Evolutionary conservation across 257 asterid species (phyloP), one percentile per base, ranked within the genome.

Genomic region (Ocimum tenuiflorum): DNA sequence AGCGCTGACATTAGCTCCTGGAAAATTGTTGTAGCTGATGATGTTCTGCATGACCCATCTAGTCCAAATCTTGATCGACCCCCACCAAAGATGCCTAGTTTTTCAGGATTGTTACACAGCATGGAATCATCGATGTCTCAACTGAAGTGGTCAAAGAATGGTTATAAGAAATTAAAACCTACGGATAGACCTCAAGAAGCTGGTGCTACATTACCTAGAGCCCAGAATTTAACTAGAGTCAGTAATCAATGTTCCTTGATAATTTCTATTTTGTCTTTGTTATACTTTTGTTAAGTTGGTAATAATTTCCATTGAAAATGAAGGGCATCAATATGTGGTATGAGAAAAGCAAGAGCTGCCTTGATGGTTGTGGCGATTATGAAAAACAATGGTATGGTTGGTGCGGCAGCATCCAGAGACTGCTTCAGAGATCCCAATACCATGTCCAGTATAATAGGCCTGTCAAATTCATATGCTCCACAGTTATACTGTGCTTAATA

Each of bases 381-480:
- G 85, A 83, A 68, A 92, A 87, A 73, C 94, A 86, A 52, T 70
- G 86, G 46, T 66, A 86, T 65, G 91, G 97, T 45, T 86, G 97
- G 97, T 83, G 75, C 60, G 96, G 99, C 63, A 67, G 86, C 53
- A 31, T 87, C 49, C 91, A 81, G 67, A 88, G 99, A 75, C 96
- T 83, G 73, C 79, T 89, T 67, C 99, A 83, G 78, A 87, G 97
- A 75, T 87, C 96, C 50, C 97, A 92, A 74, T 89, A 92, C 75
- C 80, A 80, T 46, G 80, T 89, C 82, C 96, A 83, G 50, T 89
- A 89, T 68, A 82, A 83, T 78, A 86, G 96, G 61, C 85, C 95
- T 49, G 77, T 86, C 56, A 89, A 83, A 76, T 65, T 89, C 14
- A 63, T 77, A 59, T 75, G 82, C 77, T 86, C 76, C 56, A 27